A percentile compares a stretch with the other conserved stretches of the same genome.
Evolutionary conservation across 1,284 basidiomycete genomes (phyloP).

Genomic region (Malassezia slooffiae): DNA sequence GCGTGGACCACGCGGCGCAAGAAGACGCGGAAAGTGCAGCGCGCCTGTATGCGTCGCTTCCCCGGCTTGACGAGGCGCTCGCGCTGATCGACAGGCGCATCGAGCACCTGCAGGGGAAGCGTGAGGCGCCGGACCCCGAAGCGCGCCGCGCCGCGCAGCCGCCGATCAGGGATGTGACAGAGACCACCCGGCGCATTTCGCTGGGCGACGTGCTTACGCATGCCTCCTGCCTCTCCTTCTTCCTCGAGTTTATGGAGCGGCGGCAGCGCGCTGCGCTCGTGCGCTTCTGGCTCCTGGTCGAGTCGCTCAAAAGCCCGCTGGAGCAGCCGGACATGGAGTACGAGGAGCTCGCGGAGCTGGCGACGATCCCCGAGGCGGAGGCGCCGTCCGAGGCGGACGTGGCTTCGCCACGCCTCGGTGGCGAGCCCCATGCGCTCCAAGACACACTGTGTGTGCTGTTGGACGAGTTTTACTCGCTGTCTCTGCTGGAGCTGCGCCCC

Average conservation of each 20-base stretch:
- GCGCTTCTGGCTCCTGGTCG: conserved; percentile 93
- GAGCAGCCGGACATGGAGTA: conserved; percentile 49
- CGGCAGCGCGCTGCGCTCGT: conserved; percentile 69
- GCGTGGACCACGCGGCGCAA: too few species aligned
- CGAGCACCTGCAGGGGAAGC: conserved; percentile 55
- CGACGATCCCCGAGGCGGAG: too few species aligned
- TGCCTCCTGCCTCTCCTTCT: conserved; percentile 78
- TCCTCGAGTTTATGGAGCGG: conserved; percentile 96
- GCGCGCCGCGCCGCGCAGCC: too few species aligned
- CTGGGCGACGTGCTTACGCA: conserved; percentile 62
- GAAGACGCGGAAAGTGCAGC: too few species aligned
- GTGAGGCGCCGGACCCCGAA: too few species aligned
- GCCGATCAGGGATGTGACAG: neutral
- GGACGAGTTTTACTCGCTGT: conserved; percentile 66
- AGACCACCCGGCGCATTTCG: conserved; percentile 10
- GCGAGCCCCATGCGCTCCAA: too few species aligned
- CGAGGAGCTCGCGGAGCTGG: neutral
- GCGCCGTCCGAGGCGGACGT: too few species aligned
- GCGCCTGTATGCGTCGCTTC: too few species aligned
- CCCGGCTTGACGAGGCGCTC: conserved; percentile 75
- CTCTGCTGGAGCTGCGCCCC: conserved; percentile 56
- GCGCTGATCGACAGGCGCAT: conserved; percentile 75
- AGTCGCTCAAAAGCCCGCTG: conserved; percentile 91
- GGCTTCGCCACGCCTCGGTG: too few species aligned
- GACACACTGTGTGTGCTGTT: conserved; percentile 81